Percentiles rank a stretch among this genome's conserved stretches.
phyloP scores from a whole-genome alignment of 352 stramenopile species.

The Phytophthora aleatoria region DNA sequence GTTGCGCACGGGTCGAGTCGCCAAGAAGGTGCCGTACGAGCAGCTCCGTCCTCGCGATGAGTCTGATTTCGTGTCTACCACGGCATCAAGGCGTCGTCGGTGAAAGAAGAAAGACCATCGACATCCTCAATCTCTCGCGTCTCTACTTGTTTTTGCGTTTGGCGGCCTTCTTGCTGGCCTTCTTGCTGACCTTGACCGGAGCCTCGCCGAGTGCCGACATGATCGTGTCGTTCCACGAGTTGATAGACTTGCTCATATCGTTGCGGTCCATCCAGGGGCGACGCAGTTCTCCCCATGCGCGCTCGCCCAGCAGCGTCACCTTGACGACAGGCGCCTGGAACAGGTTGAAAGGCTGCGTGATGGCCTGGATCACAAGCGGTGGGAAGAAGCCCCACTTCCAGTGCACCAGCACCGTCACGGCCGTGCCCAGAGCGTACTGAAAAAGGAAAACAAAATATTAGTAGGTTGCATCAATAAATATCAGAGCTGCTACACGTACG shows the following conservation, averaged over 20 bases:
- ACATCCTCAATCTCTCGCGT: slow-evolving; percentile 7
- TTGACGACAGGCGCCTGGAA: slow-evolving; percentile 69
- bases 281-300: slow-evolving; percentile 78
- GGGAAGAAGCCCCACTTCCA: slow-evolving; percentile 85
- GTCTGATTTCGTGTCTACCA: slow-evolving; percentile 28
- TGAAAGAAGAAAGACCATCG: background rate
- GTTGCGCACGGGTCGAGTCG: slow-evolving; percentile 47
- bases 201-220: slow-evolving; percentile 66
- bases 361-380: slow-evolving; percentile 78
- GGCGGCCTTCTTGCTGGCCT: slow-evolving; percentile 66
- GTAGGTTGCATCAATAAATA: background rate
- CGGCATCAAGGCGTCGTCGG: slow-evolving; percentile 12
- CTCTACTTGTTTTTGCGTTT: slow-evolving; percentile 78
- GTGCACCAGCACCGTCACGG: slow-evolving; percentile 74
- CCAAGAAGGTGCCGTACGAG: slow-evolving; percentile 47
- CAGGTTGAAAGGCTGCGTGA: slow-evolving; percentile 83
- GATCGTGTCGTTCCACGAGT: slow-evolving; percentile 84
- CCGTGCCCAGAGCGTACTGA: slow-evolving; percentile 66
- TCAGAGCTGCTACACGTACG: slow-evolving; percentile 33
- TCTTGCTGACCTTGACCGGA: slow-evolving; percentile 60
- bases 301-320: slow-evolving; percentile 62
- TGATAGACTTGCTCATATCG: slow-evolving; percentile 69
- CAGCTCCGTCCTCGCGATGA: slow-evolving; percentile 43
- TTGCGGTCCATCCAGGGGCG: slow-evolving; percentile 74
- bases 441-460: slow-evolving; percentile 1